Conservation (phyloP, 2,329 filamentous ascomycete genomes). For the Diaporthe destruens region DNA sequence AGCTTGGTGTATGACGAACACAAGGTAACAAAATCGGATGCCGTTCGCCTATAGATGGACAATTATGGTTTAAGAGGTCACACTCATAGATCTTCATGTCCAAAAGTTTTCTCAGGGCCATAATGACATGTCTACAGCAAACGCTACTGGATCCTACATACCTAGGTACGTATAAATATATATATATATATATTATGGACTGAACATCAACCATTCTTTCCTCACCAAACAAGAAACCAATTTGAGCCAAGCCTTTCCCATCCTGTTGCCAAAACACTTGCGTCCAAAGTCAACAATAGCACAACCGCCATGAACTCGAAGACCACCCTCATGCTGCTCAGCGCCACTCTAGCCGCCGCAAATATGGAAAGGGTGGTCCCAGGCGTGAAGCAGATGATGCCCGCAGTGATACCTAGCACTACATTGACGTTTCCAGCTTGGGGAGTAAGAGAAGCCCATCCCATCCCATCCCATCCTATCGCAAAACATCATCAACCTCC, state of each 20-base stretch:
- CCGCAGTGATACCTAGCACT: neutral
- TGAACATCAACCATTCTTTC: neutral
- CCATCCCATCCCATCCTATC: too few relatives aligned
- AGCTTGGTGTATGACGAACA: neutral
- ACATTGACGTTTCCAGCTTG: neutral
- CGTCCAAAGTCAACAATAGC: constrained; percentile 43
- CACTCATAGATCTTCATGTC: too few relatives aligned
- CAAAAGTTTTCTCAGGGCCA: too few relatives aligned
- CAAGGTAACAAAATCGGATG: neutral
- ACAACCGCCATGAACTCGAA: constrained; percentile 44
- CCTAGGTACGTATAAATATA: too few relatives aligned
- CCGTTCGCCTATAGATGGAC: neutral
- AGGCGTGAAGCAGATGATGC: too few relatives aligned
- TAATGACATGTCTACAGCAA: too few relatives aligned
- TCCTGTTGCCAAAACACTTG: too few relatives aligned
- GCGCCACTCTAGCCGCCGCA: neutral
- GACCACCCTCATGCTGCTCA: neutral
- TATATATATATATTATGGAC: neutral
- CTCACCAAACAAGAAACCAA: accelerated
- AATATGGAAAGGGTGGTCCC: neutral
- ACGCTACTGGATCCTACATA: too few relatives aligned
- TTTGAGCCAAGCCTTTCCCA: too few relatives aligned
- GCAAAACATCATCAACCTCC: too few relatives aligned
- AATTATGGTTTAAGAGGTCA: too few relatives aligned
- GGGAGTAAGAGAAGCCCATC: constrained; percentile 2